Evolutionary conservation across 2,329 filamentous ascomycete species (phyloP).

Genomic region (Lizonia empirigonia): DNA sequence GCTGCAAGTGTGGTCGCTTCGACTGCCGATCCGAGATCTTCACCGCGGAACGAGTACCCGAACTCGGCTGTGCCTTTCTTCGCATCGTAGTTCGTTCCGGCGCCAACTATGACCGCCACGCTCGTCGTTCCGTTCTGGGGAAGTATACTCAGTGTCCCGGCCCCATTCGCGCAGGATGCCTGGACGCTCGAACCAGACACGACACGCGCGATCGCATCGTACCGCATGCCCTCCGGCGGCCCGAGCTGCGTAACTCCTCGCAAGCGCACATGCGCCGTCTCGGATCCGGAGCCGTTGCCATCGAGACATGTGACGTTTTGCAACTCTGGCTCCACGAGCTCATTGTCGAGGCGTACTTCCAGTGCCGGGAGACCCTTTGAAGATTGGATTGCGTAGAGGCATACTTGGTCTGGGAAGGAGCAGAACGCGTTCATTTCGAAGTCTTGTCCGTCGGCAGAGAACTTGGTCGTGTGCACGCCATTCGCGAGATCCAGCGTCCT

Average conservation of each 20-base stretch:
- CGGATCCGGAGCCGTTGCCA: slow-evolving; percentile 31
- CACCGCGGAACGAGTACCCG: slow-evolving; percentile 57
- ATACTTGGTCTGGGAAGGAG: slow-evolving; percentile 51
- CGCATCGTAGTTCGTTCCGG: slow-evolving; percentile 58
- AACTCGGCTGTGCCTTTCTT: slow-evolving; percentile 53
- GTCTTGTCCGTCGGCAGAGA: slow-evolving; percentile 33
- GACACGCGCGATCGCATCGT: slow-evolving; percentile 48
- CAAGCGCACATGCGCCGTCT: slow-evolving; percentile 35
- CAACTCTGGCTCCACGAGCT: slow-evolving; percentile 37
- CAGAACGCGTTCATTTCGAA: slow-evolving; percentile 53
- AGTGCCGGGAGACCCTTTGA: slow-evolving; percentile 50
- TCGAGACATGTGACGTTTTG: slow-evolving; percentile 43
- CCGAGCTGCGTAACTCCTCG: slow-evolving; percentile 47
- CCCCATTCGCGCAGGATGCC: slow-evolving; percentile 16
- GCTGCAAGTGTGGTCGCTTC: slow-evolving; percentile 44
- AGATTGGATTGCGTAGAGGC: slow-evolving; percentile 47
- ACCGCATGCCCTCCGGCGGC: slow-evolving; percentile 53
- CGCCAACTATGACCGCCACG: slow-evolving; percentile 52
- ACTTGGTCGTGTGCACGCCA: slow-evolving; percentile 48
- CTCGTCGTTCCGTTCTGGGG: slow-evolving; percentile 22
- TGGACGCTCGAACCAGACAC: slow-evolving; percentile 21
- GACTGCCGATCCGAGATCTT: slow-evolving; percentile 52
- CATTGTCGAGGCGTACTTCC: slow-evolving; percentile 52
- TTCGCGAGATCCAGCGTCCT: slow-evolving; percentile 53
- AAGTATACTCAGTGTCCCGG: slow-evolving; percentile 15